These are phyloP conservation scores for Pleurostoma richardsiae DNA, from an alignment of 2,329 filamentous ascomycete genomes.

Conservation along the genomic window DNA sequence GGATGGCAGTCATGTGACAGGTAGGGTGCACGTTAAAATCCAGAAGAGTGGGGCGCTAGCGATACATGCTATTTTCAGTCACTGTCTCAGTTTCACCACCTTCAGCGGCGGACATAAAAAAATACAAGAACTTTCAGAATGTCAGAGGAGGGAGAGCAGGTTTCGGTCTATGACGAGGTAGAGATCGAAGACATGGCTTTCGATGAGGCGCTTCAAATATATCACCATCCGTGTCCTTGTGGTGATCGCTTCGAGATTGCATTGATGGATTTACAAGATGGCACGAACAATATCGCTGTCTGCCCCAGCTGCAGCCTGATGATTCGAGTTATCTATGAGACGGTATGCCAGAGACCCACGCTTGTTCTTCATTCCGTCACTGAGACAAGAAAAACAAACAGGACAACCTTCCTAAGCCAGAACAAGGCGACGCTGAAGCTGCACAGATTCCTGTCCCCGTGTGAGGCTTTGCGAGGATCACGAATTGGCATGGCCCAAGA, in stretches of 20 bases:
- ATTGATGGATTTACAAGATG: constrained; percentile 78
- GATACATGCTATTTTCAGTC: too few species aligned
- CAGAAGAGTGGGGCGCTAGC: too few species aligned
- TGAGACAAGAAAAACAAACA: constrained; percentile 13
- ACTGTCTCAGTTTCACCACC: too few species aligned
- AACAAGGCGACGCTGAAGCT: constrained; percentile 23
- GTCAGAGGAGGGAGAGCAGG: constrained; percentile 55
- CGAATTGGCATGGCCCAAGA: too few species aligned
- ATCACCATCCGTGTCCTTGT: constrained; percentile 95
- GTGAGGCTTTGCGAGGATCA: too few species aligned
- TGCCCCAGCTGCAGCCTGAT: constrained; percentile 96
- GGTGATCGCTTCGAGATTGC: constrained; percentile 94
- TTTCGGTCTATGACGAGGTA: constrained; percentile 91
- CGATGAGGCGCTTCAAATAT: constrained; percentile 76
- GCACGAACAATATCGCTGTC: constrained; percentile 83
- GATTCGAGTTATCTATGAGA: constrained; percentile 91
- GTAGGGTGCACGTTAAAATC: too few species aligned
- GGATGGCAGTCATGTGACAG: too few species aligned
- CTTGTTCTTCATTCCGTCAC: not conserved
- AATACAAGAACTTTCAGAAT: constrained; percentile 31
- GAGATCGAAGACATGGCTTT: constrained; percentile 99
- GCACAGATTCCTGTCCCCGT: constrained; percentile 34
- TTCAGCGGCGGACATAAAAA: too few species aligned
- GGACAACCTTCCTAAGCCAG: constrained; percentile 40
- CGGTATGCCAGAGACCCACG: constrained; percentile 47